Conservation (phyloP, 306 rosid genomes). For the Dalbergia cochinchinensis region DNA sequence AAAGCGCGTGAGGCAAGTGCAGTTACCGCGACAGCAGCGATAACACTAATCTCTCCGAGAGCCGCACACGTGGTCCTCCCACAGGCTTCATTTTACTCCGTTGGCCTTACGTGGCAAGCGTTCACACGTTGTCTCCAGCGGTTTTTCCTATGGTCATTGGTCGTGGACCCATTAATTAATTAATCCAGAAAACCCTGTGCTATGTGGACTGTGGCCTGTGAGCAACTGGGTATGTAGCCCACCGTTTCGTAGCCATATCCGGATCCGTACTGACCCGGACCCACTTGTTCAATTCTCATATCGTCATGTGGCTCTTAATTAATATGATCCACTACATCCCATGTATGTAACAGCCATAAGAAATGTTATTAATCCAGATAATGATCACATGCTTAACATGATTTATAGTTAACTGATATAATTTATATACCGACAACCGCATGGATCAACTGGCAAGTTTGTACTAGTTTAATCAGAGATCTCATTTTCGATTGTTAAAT, state of each 20-base stretch:
- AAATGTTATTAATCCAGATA: not conserved
- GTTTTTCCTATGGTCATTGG: conserved; percentile 7
- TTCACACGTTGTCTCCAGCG: conserved; percentile 35
- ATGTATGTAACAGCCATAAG: not conserved
- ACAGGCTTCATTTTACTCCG: conserved; percentile 32
- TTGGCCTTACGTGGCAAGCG: conserved; percentile 52
- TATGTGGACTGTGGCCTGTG: conserved; percentile 8
- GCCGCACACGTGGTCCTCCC: conserved; percentile 43
- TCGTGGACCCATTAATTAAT: not conserved
- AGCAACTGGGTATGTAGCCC: not conserved
- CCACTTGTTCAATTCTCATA: conserved; percentile 12
- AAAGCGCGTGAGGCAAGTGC: conserved; percentile 46
- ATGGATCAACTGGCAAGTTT: no score
- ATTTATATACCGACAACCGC: no score
- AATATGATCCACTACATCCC: not conserved
- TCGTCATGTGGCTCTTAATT: not conserved
- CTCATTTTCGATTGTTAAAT: no score
- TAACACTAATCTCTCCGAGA: conserved; percentile 48
- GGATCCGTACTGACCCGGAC: conserved; percentile 3
- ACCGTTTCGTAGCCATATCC: not conserved
- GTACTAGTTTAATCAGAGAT: no score
- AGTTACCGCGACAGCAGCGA: conserved; percentile 33
- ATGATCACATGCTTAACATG: conserved; percentile 15
- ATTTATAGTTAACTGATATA: not conserved
- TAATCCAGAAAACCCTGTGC: not conserved